These are phyloP conservation scores for Trichoderma atroviride DNA, from an alignment of 2,329 filamentous ascomycete species.

Conservation along the genomic window DNA sequence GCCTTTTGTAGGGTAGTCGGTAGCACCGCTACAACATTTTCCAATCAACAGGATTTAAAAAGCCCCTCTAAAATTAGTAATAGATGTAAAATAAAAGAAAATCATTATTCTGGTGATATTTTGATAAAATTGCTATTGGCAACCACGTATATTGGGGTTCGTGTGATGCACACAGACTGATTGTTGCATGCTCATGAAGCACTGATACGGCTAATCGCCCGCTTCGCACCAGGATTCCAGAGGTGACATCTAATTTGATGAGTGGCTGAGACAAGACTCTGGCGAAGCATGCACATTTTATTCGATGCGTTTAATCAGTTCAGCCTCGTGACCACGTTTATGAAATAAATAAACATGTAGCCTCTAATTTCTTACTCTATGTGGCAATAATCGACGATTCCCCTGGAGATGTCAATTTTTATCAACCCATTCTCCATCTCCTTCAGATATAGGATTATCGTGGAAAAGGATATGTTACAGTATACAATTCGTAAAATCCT, in stretches of 20 bases:
- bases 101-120: background rate
- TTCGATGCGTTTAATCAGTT: background rate
- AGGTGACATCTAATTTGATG: background rate
- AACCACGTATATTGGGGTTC: background rate
- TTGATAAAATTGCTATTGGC: background rate
- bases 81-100: background rate
- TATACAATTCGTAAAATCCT: background rate
- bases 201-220: background rate
- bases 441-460: background rate
- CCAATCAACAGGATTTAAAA: background rate
- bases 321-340: background rate
- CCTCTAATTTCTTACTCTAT: background rate
- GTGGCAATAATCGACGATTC: background rate
- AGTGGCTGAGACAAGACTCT: background rate
- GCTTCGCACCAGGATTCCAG: background rate
- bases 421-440: background rate
- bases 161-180: background rate
- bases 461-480: background rate
- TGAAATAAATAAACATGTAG: too few species aligned
- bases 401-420: background rate
- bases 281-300: background rate
- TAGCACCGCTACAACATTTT: background rate
- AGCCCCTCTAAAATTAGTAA: background rate
- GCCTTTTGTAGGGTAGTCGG: background rate
- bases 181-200: background rate